phyloP scores from a whole-genome alignment of 176 grass and related monocot genomes.

The Tillandsia leiboldiana region DNA sequence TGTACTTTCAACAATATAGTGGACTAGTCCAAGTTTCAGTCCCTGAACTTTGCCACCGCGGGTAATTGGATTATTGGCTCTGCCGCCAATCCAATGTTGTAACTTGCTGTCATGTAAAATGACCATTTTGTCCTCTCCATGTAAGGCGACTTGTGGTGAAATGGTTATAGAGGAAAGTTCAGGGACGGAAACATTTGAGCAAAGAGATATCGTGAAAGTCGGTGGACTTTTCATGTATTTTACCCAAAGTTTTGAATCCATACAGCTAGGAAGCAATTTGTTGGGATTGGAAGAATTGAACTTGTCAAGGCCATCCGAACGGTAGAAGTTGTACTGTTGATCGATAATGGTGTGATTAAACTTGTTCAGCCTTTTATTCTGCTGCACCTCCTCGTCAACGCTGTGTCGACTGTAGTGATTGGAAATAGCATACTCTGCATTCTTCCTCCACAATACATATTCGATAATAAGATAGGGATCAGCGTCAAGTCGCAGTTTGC shows the following conservation, averaged over 20 bases:
- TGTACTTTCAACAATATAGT: too few relatives aligned
- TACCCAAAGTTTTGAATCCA: not conserved
- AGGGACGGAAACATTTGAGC: too few relatives aligned
- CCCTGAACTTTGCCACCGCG: too few relatives aligned
- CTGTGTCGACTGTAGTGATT: slow-evolving; percentile 95
- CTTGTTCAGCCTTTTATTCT: slow-evolving; percentile 97
- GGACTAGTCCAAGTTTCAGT: too few relatives aligned
- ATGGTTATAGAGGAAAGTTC: too few relatives aligned
- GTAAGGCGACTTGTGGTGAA: too few relatives aligned
- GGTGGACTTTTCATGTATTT: too few relatives aligned
- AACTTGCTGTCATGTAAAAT: too few relatives aligned
- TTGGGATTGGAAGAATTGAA: slow-evolving; percentile 65
- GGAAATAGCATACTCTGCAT: slow-evolving; percentile 91
- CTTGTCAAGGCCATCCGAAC: slow-evolving; percentile 67
- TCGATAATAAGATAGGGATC: slow-evolving; percentile 91
- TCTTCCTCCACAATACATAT: slow-evolving; percentile 89
- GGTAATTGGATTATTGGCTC: too few relatives aligned
- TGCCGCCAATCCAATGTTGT: too few relatives aligned
- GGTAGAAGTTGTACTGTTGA: slow-evolving; percentile 97
- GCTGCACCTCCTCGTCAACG: slow-evolving; percentile 88
- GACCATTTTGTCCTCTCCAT: too few relatives aligned
- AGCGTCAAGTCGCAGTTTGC: slow-evolving; percentile 85
- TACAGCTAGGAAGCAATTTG: slow-evolving; percentile 95
- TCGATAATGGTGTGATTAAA: slow-evolving; percentile 96
- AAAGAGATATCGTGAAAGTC: too few relatives aligned